These are phyloP conservation scores for Zelopaecilomyces penicillatus DNA, from an alignment of 2,329 filamentous ascomycete genomes.

Conservation along the genomic window DNA sequence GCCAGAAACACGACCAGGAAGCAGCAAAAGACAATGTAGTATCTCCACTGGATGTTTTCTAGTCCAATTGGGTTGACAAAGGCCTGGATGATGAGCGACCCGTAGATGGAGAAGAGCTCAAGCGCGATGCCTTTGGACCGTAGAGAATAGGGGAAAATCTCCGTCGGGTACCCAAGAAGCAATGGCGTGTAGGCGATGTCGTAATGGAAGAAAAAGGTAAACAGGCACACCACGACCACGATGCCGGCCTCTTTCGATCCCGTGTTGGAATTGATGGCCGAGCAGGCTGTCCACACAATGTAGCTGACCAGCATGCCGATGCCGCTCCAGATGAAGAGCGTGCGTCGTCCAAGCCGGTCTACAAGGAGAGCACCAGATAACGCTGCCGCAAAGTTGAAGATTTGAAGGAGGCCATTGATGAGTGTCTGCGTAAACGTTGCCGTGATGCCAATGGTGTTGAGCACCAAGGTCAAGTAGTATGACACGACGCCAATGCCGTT, in stretches of 20 bases:
- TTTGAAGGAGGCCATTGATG: conserved; percentile 33
- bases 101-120: conserved; percentile 32
- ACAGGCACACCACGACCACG: conserved; percentile 40
- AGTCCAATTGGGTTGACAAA: conserved; percentile 26
- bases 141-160: conserved; percentile 30
- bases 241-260: conserved; percentile 27
- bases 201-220: conserved; percentile 37
- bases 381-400: conserved; percentile 31
- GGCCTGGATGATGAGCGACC: conserved; percentile 25
- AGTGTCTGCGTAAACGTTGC: conserved; percentile 28
- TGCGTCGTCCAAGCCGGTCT: conserved; percentile 34
- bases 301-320: conserved; percentile 29
- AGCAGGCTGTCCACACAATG: conserved; percentile 30
- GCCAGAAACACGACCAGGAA: conserved; percentile 14
- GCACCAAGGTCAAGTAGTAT: conserved; percentile 31
- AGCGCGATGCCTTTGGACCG: conserved; percentile 33
- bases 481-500: conserved; percentile 24
- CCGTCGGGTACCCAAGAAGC: conserved; percentile 33
- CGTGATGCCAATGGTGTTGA: conserved; percentile 31
- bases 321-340: conserved; percentile 29
- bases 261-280: conserved; percentile 21
- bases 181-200: conserved; percentile 39
- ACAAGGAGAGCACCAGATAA: conserved; percentile 28
- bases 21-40: conserved; percentile 13
- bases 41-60: conserved; percentile 11